phyloP scores from a whole-genome alignment of 2,329 filamentous ascomycete species.

The Neopestalotiopsis sp. region DNA sequence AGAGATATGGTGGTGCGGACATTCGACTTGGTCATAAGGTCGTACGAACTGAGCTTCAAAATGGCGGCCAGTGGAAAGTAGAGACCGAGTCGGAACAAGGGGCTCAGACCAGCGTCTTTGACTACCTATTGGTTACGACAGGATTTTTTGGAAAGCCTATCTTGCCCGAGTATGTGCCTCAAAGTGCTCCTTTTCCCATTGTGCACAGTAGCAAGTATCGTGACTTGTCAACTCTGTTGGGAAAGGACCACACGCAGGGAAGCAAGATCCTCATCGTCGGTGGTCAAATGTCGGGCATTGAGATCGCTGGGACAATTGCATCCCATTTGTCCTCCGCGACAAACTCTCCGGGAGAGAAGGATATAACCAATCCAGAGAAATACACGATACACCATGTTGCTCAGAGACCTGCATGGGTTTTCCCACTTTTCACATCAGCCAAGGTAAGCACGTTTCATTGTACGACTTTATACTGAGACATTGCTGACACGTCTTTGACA shows the following conservation, averaged over 20 bases:
- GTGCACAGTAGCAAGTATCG: conserved; percentile 74
- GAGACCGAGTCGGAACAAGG: conserved; percentile 39
- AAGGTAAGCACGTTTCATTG: conserved; percentile 43
- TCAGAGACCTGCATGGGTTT: conserved; percentile 73
- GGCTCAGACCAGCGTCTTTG: conserved; percentile 59
- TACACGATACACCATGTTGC: conserved; percentile 71
- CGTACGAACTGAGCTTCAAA: conserved; percentile 41
- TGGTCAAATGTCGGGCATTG: conserved; percentile 82
- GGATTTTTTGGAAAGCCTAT: conserved; percentile 75
- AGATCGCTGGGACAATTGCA: conserved; percentile 76
- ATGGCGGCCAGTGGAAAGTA: conserved; percentile 46
- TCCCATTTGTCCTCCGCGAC: conserved; percentile 69
- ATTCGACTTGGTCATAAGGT: conserved; percentile 57
- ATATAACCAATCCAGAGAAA: conserved; percentile 47
- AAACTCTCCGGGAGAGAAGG: conserved; percentile 53
- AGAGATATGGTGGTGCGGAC: conserved; percentile 55
- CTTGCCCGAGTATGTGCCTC: conserved; percentile 50
- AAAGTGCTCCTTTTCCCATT: conserved; percentile 49
- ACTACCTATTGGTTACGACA: conserved; percentile 74
- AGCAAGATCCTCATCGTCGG: conserved; percentile 76
- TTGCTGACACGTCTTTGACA: conserved; percentile 36
- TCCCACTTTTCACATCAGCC: conserved; percentile 63
- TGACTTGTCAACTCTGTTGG: conserved; percentile 54
- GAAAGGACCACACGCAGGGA: conserved; percentile 37
- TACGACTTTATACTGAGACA: conserved; percentile 26